phyloP scores from a whole-genome alignment of 164 flowering plant species.

The Liriodendron chinense region DNA sequence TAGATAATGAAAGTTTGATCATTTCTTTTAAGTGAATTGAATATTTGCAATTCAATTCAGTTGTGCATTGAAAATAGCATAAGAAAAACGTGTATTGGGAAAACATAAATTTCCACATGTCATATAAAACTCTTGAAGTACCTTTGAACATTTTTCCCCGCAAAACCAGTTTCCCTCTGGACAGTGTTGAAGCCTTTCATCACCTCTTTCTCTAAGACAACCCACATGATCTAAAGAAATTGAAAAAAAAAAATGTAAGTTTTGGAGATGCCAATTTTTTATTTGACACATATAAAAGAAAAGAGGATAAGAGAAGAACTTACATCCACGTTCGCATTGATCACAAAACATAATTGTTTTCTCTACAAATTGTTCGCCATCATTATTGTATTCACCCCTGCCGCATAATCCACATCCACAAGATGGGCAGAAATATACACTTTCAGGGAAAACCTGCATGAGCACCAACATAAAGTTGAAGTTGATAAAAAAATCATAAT shows the following conservation, averaged over 20 bases:
- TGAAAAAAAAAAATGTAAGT: neutral
- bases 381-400: constrained; percentile 17
- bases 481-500: neutral
- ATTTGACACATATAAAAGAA: neutral
- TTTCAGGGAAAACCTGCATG: constrained; percentile 65
- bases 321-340: constrained; percentile 81
- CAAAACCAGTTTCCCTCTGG: constrained; percentile 63
- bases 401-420: constrained; percentile 76
- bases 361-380: constrained; percentile 19
- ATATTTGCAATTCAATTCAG: neutral
- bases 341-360: constrained; percentile 35
- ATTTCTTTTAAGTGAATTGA: neutral
- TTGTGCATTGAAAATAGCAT: neutral
- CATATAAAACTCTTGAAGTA: constrained; percentile 22
- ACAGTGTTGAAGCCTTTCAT: constrained; percentile 8
- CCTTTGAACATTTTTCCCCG: constrained; percentile 62
- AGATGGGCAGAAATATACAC: constrained; percentile 85
- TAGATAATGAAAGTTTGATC: too few relatives aligned
- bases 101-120: neutral
- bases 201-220: constrained; percentile 41
- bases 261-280: neutral
- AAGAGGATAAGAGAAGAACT: constrained; percentile 7
- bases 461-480: neutral
- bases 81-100: neutral
- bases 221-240: constrained; percentile 56